These are phyloP conservation scores for Monosporozyma yasuniensis DNA, from an alignment of 805 yeast species.

Conservation along the genomic window DNA sequence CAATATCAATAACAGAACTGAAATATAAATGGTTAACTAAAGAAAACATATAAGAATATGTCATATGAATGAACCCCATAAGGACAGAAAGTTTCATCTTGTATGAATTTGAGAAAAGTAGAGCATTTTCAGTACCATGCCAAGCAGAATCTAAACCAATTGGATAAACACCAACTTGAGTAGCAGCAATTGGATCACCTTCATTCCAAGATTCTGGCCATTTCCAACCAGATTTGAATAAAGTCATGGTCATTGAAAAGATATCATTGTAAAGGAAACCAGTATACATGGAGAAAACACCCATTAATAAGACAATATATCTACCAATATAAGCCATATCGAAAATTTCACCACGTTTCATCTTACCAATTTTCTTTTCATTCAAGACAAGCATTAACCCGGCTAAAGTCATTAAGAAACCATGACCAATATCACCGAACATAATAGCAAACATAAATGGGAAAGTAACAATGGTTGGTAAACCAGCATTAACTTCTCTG, in stretches of 20 bases:
- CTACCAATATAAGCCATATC: conserved; percentile 72
- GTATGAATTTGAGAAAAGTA: conserved; percentile 62
- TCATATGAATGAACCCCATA: conserved; percentile 71
- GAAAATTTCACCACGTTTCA: conserved; percentile 64
- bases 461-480: conserved; percentile 65
- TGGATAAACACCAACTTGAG: conserved; percentile 43
- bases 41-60: conserved; percentile 60
- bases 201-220: conserved; percentile 48
- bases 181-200: conserved; percentile 42
- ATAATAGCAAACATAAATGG: conserved; percentile 78
- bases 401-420: conserved; percentile 50
- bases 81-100: conserved; percentile 70
- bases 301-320: conserved; percentile 62
- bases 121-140: conserved; percentile 73
- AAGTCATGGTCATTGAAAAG: conserved; percentile 58
- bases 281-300: conserved; percentile 62
- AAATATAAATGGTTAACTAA: conserved; percentile 52
- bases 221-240: conserved; percentile 63
- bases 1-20: conserved; percentile 51
- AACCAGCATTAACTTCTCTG: conserved; percentile 67
- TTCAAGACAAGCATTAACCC: conserved; percentile 47
- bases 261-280: conserved; percentile 67
- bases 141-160: conserved; percentile 65
- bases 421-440: conserved; percentile 81
- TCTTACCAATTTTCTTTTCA: conserved; percentile 42